phyloP scores from a whole-genome alignment of 2,329 filamentous ascomycete genomes.

The Pestalotiopsis fici region DNA sequence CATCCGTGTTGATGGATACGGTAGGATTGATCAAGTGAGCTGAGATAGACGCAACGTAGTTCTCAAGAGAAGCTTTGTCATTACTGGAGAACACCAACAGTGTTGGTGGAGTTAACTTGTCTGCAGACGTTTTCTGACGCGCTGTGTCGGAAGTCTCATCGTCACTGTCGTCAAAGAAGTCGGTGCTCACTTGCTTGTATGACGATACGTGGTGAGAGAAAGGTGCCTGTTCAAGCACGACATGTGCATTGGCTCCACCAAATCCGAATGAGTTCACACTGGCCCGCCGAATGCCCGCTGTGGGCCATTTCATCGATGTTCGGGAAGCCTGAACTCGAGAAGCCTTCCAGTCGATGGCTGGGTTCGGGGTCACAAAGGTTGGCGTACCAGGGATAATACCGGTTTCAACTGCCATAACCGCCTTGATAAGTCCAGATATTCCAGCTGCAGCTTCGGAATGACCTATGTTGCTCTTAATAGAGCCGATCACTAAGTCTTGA shows the following conservation, averaged over 20 bases:
- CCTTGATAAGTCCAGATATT: constrained; percentile 27
- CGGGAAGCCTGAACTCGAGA: no score
- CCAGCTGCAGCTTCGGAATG: constrained; percentile 28
- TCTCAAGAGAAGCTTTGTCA: no score
- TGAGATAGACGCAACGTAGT: no score
- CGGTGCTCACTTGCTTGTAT: not conserved
- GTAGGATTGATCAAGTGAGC: not conserved
- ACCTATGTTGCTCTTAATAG: constrained; percentile 27
- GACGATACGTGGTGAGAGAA: no score
- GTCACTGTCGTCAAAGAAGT: not conserved
- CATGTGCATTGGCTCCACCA: constrained; percentile 26
- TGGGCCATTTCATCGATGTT: no score
- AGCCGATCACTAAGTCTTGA: constrained; percentile 19
- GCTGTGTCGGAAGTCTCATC: no score
- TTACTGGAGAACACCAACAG: no score
- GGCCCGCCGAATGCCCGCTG: no score
- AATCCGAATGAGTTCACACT: constrained; percentile 26
- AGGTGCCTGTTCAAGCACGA: constrained; percentile 16
- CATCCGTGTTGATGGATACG: not conserved
- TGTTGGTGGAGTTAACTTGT: no score
- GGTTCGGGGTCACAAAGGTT: constrained; percentile 28
- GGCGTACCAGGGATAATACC: constrained; percentile 28
- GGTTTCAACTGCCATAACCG: constrained; percentile 17
- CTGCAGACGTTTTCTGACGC: no score
- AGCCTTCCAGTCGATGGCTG: constrained; percentile 19